Evolutionary conservation across 1,284 basidiomycete genomes (phyloP).

Genomic region (Ustilago loliicola): DNA sequence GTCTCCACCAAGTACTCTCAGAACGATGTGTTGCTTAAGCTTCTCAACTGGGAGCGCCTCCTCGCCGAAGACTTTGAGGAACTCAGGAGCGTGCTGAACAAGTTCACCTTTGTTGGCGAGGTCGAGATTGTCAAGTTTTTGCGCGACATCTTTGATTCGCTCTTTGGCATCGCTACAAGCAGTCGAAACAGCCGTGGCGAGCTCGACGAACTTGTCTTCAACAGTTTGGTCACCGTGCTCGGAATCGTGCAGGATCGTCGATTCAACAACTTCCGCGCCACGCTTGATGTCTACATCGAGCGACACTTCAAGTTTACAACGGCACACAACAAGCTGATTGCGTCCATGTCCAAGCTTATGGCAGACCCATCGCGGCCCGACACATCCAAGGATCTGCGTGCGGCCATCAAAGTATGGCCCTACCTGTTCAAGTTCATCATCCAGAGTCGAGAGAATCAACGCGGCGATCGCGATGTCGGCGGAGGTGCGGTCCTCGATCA

Average conservation of each 20-base stretch:
- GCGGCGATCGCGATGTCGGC: conserved; percentile 76
- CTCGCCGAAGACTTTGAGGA: conserved; percentile 74
- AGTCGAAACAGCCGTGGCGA: conserved; percentile 81
- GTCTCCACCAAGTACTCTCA: conserved; percentile 95
- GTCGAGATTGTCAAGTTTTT: conserved; percentile 89
- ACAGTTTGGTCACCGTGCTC: conserved; percentile 86
- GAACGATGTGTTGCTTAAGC: conserved; percentile 84
- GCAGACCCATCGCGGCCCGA: conserved; percentile 81
- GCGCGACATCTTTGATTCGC: conserved; percentile 87
- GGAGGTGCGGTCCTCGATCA: conserved; percentile 87
- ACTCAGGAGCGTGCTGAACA: conserved; percentile 81
- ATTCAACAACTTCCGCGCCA: conserved; percentile 90
- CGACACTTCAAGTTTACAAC: conserved; percentile 78
- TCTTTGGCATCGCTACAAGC: conserved; percentile 89
- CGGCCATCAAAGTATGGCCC: conserved; percentile 95
- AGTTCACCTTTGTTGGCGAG: conserved; percentile 87
- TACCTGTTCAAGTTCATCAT: conserved; percentile 95
- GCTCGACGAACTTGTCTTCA: conserved; percentile 88
- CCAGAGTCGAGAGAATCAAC: conserved; percentile 87
- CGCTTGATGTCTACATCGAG: conserved; percentile 92
- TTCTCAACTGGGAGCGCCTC: conserved; percentile 83
- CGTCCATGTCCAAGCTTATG: conserved; percentile 86
- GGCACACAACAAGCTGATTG: conserved; percentile 61
- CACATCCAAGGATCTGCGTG: conserved; percentile 82
- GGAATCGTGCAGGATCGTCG: conserved; percentile 85